phyloP scores from a whole-genome alignment of 345 rosid genomes.

The Gossypium thurberi region DNA sequence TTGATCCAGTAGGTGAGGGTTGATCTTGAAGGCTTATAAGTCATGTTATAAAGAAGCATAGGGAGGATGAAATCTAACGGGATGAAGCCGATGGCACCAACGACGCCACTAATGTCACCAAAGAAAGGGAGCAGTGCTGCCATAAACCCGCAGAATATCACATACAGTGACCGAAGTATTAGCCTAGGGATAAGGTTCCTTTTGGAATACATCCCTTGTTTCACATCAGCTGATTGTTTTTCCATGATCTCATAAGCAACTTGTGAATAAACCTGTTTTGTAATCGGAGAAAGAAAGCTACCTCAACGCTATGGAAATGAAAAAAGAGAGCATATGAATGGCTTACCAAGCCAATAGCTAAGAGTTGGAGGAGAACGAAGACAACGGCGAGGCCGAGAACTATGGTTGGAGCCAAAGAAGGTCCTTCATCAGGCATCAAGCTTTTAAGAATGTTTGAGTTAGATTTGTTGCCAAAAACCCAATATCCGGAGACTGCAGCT shows the following conservation, averaged over 20 bases:
- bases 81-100: slow-evolving; percentile 90
- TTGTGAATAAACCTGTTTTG: slow-evolving; percentile 85
- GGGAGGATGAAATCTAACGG: slow-evolving; percentile 92
- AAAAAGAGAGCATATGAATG: background rate
- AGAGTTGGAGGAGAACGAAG: slow-evolving; percentile 83
- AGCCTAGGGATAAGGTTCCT: slow-evolving; percentile 75
- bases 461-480: slow-evolving; percentile 67
- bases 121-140: slow-evolving; percentile 97
- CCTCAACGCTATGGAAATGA: background rate
- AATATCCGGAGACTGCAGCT: slow-evolving; percentile 70
- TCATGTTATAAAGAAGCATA: slow-evolving; percentile 95
- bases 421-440: slow-evolving; percentile 75
- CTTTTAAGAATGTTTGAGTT: slow-evolving; percentile 83
- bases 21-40: slow-evolving; percentile 52
- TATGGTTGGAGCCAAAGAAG: slow-evolving; percentile 67
- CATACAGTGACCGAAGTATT: slow-evolving; percentile 57
- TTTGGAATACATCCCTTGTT: slow-evolving; percentile 72
- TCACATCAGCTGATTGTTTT: slow-evolving; percentile 67
- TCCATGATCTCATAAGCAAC: slow-evolving; percentile 96
- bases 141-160: slow-evolving; percentile 80
- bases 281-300: background rate
- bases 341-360: slow-evolving; percentile 91
- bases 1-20: slow-evolving; percentile 66
- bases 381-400: slow-evolving; percentile 69
- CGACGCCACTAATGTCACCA: slow-evolving; percentile 79